Evolutionary conservation across 2,329 filamentous ascomycete genomes (phyloP).

Genomic region (Coleophoma cylindrospora): DNA sequence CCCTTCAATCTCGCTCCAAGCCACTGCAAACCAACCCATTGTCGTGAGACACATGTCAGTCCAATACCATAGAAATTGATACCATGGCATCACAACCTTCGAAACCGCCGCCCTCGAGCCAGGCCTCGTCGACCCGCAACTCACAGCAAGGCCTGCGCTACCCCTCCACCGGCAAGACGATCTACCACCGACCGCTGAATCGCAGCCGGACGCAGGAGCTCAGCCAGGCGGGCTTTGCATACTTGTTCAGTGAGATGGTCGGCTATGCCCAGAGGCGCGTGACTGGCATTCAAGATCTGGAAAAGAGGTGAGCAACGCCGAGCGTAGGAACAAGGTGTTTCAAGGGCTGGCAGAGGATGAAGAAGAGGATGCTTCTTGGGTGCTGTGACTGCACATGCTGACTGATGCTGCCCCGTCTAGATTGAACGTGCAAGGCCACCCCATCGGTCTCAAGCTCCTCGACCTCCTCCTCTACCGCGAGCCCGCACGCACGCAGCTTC

Average conservation of each 20-base stretch:
- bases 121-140: constrained; percentile 16
- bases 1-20: not conserved
- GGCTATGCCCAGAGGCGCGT: constrained; percentile 88
- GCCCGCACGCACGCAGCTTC: constrained; percentile 61
- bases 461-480: constrained; percentile 90
- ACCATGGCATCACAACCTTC: constrained; percentile 26
- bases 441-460: constrained; percentile 88
- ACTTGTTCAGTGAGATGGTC: constrained; percentile 95
- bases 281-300: constrained; percentile 87
- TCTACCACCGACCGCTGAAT: constrained; percentile 94
- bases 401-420: constrained; percentile 38
- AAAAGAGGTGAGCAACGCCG: constrained; percentile 64
- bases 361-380: not conserved
- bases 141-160: constrained; percentile 66
- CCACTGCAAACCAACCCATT: not conserved
- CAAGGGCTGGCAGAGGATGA: not conserved
- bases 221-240: constrained; percentile 91
- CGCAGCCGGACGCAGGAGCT: constrained; percentile 83
- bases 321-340: not conserved
- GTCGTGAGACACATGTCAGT: not conserved
- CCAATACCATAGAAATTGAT: not conserved
- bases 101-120: constrained; percentile 18
- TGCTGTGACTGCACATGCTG: not conserved
- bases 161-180: constrained; percentile 91
- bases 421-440: constrained; percentile 86